Evolutionary conservation across 176 grass and related monocot species (phyloP).

Genomic region (Thinopyrum elongatum): DNA sequence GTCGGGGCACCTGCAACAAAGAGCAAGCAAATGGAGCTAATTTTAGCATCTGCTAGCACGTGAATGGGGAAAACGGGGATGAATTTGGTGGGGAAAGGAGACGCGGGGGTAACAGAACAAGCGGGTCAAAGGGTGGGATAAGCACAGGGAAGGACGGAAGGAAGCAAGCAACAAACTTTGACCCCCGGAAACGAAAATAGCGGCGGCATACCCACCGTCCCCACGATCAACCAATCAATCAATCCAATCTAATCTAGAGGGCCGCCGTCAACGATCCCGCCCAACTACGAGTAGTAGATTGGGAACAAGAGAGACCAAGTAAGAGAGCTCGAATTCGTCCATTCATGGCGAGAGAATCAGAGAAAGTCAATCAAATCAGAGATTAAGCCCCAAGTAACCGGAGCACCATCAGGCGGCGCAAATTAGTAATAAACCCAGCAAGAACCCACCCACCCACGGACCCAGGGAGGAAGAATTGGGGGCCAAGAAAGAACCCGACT

Average conservation of each 20-base stretch:
- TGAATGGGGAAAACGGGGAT: too few species aligned
- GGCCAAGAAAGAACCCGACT: too few species aligned
- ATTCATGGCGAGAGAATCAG: neutral
- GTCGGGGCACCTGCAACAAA: conserved; percentile 16
- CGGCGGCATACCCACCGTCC: neutral
- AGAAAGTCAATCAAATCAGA: neutral
- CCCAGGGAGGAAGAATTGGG: neutral
- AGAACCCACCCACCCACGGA: neutral
- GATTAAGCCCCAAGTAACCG: neutral
- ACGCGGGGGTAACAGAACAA: neutral
- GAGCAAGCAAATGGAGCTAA: neutral
- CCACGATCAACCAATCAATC: neutral
- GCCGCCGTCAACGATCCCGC: neutral
- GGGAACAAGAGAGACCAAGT: neutral
- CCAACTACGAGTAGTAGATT: too few species aligned
- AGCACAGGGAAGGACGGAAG: neutral
- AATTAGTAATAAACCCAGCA: neutral
- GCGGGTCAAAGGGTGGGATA: neutral
- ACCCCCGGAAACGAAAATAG: neutral
- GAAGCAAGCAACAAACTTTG: neutral
- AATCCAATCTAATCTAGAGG: neutral
- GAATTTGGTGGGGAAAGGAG: too few species aligned
- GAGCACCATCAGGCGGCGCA: neutral
- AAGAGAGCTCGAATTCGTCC: neutral
- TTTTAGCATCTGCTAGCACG: neutral